A percentile compares a stretch with the other conserved stretches of the same genome.
phyloP scores from a whole-genome alignment of 2,329 filamentous ascomycete species.

The Aspergillus sp. region DNA sequence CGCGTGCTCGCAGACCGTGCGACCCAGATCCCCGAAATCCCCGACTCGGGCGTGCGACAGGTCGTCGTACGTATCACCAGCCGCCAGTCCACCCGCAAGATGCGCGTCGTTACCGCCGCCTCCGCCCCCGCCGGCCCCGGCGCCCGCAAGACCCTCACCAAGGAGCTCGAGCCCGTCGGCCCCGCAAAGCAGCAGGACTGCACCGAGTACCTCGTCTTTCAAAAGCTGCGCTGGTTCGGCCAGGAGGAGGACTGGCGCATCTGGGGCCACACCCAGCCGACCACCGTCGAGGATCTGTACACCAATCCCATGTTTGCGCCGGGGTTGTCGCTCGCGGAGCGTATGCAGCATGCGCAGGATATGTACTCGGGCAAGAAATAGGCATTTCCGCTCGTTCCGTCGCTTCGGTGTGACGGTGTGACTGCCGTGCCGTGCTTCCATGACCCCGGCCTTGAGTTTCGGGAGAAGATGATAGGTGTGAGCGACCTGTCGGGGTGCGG shows the following conservation, averaged over 20 bases:
- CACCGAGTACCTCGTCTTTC: conserved; percentile 52
- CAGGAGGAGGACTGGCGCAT: conserved; percentile 48
- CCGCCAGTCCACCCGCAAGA: conserved; percentile 35
- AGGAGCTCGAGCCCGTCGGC: conserved; percentile 6
- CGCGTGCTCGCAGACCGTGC: conserved; percentile 43
- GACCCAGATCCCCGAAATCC: conserved; percentile 38
- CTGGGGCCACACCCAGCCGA: conserved; percentile 50
- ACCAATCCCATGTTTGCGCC: conserved; percentile 33
- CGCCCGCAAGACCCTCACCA: not conserved
- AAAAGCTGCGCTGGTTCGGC: conserved; percentile 44
- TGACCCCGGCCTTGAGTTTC: too few relatives aligned
- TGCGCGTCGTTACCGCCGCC: conserved; percentile 4
- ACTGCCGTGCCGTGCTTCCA: too few relatives aligned
- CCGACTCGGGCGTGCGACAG: conserved; percentile 40
- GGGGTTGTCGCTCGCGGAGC: conserved; percentile 34
- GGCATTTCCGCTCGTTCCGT: not conserved
- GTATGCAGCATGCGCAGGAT: conserved; percentile 32
- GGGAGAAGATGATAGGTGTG: too few relatives aligned
- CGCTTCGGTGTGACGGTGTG: not conserved
- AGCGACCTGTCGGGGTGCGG: too few relatives aligned
- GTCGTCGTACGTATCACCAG: conserved; percentile 40
- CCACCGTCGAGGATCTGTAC: conserved; percentile 37
- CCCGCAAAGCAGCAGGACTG: conserved; percentile 41
- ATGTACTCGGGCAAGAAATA: conserved; percentile 17
- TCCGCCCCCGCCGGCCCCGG: conserved; percentile 5